Conservation (phyloP, 495 filamentous ascomycete species). For the Talaromyces liani region DNA sequence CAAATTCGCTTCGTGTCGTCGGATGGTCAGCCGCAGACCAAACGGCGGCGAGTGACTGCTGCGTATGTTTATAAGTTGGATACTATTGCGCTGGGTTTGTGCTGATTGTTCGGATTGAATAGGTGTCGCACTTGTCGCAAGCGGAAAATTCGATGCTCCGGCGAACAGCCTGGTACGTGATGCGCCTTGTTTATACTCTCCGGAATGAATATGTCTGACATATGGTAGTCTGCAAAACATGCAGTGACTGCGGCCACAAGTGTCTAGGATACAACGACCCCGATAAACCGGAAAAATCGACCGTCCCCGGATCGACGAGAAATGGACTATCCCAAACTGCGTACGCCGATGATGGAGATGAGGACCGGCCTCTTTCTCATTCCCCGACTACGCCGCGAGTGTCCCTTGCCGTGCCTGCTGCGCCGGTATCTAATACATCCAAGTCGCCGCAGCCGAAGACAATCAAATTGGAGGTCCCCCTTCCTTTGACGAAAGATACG, state of each 20-base stretch:
- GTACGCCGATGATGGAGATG: background rate
- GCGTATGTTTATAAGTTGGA: constrained; percentile 48
- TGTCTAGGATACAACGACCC: constrained; percentile 60
- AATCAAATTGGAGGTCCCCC: constrained; percentile 11
- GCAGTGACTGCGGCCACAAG: constrained; percentile 63
- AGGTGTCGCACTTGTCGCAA: constrained; percentile 76
- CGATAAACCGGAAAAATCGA: constrained; percentile 15
- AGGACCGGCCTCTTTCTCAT: constrained; percentile 41
- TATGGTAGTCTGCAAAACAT: constrained; percentile 56
- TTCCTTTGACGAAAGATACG: constrained; percentile 15
- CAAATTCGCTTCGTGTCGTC: constrained; percentile 74
- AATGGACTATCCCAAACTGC: background rate
- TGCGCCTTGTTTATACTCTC: background rate
- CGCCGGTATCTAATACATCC: constrained; percentile 2
- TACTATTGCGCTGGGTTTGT: constrained; percentile 8
- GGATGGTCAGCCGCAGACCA: constrained; percentile 73
- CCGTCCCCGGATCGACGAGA: constrained; percentile 16
- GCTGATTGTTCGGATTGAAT: constrained; percentile 11
- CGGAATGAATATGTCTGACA: background rate
- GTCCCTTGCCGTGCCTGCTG: constrained; percentile 8
- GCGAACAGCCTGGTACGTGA: constrained; percentile 54
- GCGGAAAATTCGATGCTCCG: constrained; percentile 77
- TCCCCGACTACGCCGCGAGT: constrained; percentile 61
- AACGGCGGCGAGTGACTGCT: constrained; percentile 72
- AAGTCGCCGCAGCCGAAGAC: constrained; percentile 14